Base-by-base conservation (phyloP, 768 basidiomycete genomes). In the Cantharellus cinnabarinus region DNA sequence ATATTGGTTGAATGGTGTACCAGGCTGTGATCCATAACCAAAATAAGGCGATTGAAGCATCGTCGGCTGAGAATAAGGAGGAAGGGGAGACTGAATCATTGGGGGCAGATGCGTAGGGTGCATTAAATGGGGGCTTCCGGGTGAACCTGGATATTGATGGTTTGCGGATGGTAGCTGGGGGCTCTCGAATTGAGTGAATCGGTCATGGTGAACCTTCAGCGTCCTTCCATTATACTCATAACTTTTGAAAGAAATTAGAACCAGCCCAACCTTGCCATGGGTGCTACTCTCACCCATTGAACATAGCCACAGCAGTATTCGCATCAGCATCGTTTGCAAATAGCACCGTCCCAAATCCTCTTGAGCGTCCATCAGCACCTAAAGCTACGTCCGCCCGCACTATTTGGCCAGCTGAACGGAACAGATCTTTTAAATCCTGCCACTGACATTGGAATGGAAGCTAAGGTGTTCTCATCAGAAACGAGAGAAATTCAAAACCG, bases 351-450 rank as follows among this genome's bases (percentile, higher is more conserved):
- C 94, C 94, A 57, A 88, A 94, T 29, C 94, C 94, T 69, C 95
- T 94, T 14, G 94, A 91, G 7, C 83, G 79, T 37, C 93, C 93
- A 69, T 95, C 90, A 29, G 82, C 81, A 61, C 87, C 89, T 60
- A 94, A 85, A 64, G 93, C 91, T 63, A 97, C 89, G 68, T 98
- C 94, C 59, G 94, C 90, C 52, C 94, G 82, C 63, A 97, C 81
- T 64, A 99, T 93, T 67, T 89, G 87, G 4, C 94, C 94, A 51
- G 94, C 88, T 38, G 88, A 80, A 59, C 94, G 82, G 82, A 98
- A 97, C 38, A 98, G 74, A 70, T 98, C 94, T 67, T 98, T 98
- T 59, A 98, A 73, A 68, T 98, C 94, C 69, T 99, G 94, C 94
- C 94, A 99, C 39, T 91, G 89, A 64, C 83, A 85, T 65, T 91